Evolutionary conservation across 495 filamentous ascomycete genomes (phyloP).

Genomic region (Jackrogersella multiformis): DNA sequence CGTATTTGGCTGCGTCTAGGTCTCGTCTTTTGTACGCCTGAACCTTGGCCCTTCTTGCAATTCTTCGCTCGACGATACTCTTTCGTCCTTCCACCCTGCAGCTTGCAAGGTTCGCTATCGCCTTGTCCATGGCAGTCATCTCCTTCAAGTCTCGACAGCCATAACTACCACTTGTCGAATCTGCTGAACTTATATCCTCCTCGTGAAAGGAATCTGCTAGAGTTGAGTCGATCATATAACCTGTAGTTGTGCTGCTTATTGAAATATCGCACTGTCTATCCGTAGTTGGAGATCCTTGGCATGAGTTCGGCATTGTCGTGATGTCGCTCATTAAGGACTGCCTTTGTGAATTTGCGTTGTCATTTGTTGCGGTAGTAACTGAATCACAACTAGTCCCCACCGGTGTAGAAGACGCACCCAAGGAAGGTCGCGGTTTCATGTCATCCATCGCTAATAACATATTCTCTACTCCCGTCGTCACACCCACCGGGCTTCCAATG

Average conservation of each 20-base stretch:
- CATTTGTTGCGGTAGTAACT: background rate
- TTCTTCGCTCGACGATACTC: slow-evolving; percentile 6
- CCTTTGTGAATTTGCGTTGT: background rate
- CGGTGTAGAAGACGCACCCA: background rate
- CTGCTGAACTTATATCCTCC: background rate
- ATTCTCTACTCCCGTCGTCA: background rate
- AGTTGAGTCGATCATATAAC: background rate
- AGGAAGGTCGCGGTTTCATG: background rate
- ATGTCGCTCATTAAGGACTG: background rate
- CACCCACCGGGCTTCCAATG: background rate
- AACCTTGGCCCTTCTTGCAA: slow-evolving; percentile 4
- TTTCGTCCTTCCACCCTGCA: background rate
- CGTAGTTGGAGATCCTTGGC: background rate
- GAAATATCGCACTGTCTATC: background rate
- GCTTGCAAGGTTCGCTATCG: background rate
- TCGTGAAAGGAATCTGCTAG: background rate
- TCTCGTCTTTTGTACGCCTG: slow-evolving; percentile 11
- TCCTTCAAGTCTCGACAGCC: background rate
- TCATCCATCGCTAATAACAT: background rate
- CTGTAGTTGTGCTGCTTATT: background rate
- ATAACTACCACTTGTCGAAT: background rate
- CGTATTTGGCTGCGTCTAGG: slow-evolving; percentile 11
- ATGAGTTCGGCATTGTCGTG: background rate
- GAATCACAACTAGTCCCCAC: background rate
- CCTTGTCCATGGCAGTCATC: background rate